Conservation (phyloP, 371 early-diverging fungal species). For the Apophysomyces sp. region DNA sequence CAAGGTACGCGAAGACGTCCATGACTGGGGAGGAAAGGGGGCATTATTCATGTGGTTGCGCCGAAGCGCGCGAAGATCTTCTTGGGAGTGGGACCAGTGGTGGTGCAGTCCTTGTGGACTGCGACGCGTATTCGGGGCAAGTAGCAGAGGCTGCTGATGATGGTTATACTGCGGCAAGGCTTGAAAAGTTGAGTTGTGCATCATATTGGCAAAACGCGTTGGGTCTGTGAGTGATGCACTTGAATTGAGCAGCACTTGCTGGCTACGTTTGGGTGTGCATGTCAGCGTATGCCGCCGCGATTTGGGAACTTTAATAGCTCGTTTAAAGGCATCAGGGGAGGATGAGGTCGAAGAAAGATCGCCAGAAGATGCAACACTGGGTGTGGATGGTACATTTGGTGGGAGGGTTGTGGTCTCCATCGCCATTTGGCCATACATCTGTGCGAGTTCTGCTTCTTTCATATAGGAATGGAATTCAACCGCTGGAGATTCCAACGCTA, state of each 20-base stretch:
- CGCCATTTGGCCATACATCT: constrained; percentile 25
- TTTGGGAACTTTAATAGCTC: constrained; percentile 9
- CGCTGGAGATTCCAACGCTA: constrained; percentile 36
- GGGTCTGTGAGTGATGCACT: constrained; percentile 21
- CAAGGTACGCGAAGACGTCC: not conserved
- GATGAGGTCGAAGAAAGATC: constrained; percentile 25
- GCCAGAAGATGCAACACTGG: not conserved
- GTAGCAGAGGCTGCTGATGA: constrained; percentile 8
- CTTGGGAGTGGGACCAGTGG: constrained; percentile 18
- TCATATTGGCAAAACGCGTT: constrained; percentile 11
- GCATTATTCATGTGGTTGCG: constrained; percentile 2
- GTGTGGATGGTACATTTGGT: not conserved
- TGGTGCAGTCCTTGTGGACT: constrained; percentile 18
- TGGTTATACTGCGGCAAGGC: constrained; percentile 16
- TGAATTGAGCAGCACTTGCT: constrained; percentile 13
- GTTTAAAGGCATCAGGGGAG: constrained; percentile 16
- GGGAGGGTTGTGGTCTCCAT: not conserved
- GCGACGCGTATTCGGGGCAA: not conserved
- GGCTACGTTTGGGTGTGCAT: not conserved
- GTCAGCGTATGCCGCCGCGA: not conserved
- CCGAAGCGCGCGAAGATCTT: constrained; percentile 15
- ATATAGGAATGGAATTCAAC: constrained; percentile 24
- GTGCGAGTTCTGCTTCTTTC: constrained; percentile 30
- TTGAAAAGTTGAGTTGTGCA: constrained; percentile 5
- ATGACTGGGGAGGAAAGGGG: not conserved